These are phyloP conservation scores for Candida smagusa DNA, from an alignment of 1,139 yeast genomes.

Conservation along the genomic window DNA sequence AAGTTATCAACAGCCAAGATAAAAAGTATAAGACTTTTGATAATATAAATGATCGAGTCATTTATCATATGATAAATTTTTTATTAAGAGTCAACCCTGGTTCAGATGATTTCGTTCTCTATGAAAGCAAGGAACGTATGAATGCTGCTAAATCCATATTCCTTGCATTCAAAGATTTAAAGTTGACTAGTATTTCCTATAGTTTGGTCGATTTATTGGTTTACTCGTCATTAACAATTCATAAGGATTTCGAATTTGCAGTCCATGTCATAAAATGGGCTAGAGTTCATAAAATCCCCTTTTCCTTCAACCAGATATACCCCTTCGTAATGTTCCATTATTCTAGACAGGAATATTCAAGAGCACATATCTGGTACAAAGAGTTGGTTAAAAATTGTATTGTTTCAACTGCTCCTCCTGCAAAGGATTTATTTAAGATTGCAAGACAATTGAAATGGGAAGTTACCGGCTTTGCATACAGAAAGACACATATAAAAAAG, in stretches of 20 bases:
- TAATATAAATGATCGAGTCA: constrained; percentile 23
- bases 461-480: constrained; percentile 31
- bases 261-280: constrained; percentile 26
- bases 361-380: constrained; percentile 40
- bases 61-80: constrained; percentile 27
- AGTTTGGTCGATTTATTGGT: constrained; percentile 32
- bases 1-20: constrained; percentile 3
- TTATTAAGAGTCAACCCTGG: constrained; percentile 24
- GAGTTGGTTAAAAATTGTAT: constrained; percentile 34
- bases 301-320: constrained; percentile 39
- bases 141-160: constrained; percentile 29
- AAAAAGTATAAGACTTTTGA: constrained; percentile 4
- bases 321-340: constrained; percentile 41
- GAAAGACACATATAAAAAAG: constrained; percentile 22
- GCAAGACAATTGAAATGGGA: constrained; percentile 39
- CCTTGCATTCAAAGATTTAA: constrained; percentile 19
- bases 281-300: constrained; percentile 26
- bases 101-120: constrained; percentile 18
- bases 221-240: constrained; percentile 25
- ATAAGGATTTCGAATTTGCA: constrained; percentile 37
- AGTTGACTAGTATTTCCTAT: constrained; percentile 15
- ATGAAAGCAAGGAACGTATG: constrained; percentile 18
- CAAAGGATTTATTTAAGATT: constrained; percentile 29
- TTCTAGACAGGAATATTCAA: constrained; percentile 24
- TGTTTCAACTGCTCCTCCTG: constrained; percentile 23